Base-by-base conservation (phyloP, 2,329 filamentous ascomycete species). In the Fusarium sp. region DNA sequence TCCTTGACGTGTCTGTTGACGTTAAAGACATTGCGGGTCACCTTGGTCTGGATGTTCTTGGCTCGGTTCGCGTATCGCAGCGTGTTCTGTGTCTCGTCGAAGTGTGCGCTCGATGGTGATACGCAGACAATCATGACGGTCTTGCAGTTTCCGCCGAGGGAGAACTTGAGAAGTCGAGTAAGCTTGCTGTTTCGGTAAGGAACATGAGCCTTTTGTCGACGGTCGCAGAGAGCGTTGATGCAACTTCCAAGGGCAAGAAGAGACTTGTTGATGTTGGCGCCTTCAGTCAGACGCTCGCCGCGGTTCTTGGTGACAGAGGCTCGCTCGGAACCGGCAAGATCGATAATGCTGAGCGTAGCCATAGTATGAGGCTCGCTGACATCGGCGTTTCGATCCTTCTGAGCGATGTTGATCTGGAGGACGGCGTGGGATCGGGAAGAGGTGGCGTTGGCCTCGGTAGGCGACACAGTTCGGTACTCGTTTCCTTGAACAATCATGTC, bases 41-140 rank as follows among this genome's bases (percentile, higher is more conserved):
- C 95, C 87, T 99, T 99, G 67, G 96, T 99, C 85, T 98, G 97
- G 80, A 99, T 99, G 79, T 99, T 99, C 89, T 99, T 99, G 67
- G 96, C 96, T 75, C 96, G 90, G 83, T 99, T 98, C 58, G 96
- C 96, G 79, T 99, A 99, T 77, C 97, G 93, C 20, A 99, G 87
- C 0, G 96, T 99, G 82, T 99, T 99, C 79, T 99, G 96, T 0
- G 96, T 98, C 84, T 99, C 96, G 82, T 99, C 96, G 77, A 96
- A 99, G 83, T 99, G 96, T 6, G 94, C 93, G 79, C 96, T 98
- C 1, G 95, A 98, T 2, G 96, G 96, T 76, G 95, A 98, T 62
- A 99, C 94, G 79, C 96, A 99, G 29, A 99, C 96, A 81, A 99
- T 98, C 96, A 99, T 99, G 81, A 99, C 96, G 0, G 96, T 99